Evolutionary conservation across 1,284 basidiomycete genomes (phyloP).

Genomic region (Ustilago curta): DNA sequence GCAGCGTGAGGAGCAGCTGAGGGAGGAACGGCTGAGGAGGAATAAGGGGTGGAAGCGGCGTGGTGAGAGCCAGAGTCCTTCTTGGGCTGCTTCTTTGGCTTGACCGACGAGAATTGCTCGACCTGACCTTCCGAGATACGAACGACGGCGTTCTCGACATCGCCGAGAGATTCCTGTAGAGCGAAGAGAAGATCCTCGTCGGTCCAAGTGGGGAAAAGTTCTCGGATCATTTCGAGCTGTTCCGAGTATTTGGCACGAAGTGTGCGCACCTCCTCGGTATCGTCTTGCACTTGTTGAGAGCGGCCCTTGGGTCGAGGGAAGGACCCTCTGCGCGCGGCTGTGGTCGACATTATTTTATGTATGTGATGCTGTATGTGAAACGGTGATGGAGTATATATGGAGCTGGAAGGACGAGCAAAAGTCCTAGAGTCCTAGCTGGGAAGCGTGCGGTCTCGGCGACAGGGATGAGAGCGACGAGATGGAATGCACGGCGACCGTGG

Average conservation of each 20-base stretch:
- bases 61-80: conserved; percentile 54
- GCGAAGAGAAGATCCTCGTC: conserved; percentile 83
- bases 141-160: conserved; percentile 79
- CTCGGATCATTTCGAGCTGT: conserved; percentile 75
- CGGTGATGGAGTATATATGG: conserved; percentile 22
- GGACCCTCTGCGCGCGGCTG: conserved; percentile 54
- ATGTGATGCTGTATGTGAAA: conserved; percentile 15
- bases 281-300: conserved; percentile 58
- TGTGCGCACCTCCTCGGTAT: conserved; percentile 65
- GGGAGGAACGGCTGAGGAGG: conserved; percentile 16
- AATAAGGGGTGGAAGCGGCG: conserved; percentile 22
- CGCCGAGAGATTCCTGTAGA: conserved; percentile 79
- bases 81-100: conserved; percentile 78
- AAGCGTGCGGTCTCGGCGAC: conserved; percentile 21
- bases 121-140: conserved; percentile 84
- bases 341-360: conserved; percentile 50
- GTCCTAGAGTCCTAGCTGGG: conserved; percentile 6
- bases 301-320: conserved; percentile 52
- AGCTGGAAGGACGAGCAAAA: conserved; percentile 12
- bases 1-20: conserved; percentile 33
- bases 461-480: conserved; percentile 11
- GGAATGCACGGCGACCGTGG: conserved; percentile 28
- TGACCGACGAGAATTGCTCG: conserved; percentile 86
- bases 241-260: conserved; percentile 70
- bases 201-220: conserved; percentile 82